phyloP scores from a whole-genome alignment of 768 basidiomycete genomes.

The Gloeopeniophorella convolvens region DNA sequence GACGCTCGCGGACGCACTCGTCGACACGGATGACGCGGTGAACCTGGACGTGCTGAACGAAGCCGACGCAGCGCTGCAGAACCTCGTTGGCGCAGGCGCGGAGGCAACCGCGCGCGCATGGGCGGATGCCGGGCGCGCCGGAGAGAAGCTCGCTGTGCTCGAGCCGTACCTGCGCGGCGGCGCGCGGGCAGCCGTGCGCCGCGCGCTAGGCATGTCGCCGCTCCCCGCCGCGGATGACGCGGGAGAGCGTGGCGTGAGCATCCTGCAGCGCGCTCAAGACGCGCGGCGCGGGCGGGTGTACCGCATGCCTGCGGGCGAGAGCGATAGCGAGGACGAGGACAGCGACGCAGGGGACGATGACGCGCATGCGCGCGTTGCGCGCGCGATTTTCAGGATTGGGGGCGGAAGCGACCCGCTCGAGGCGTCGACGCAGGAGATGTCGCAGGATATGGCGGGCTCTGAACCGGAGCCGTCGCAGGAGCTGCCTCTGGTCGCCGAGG shows the following conservation, averaged over 20 bases:
- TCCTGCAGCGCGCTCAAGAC: constrained; percentile 6
- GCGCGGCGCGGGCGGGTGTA: constrained; percentile 8
- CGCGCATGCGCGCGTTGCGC: constrained; percentile 9
- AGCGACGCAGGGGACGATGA: constrained; percentile 15
- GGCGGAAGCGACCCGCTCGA: neutral
- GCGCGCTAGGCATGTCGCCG: neutral
- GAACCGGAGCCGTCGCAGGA: neutral
- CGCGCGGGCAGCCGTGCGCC: constrained; percentile 29
- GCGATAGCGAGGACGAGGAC: constrained; percentile 12
- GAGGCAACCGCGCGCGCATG: constrained; percentile 43
- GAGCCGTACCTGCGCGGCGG: constrained; percentile 36
- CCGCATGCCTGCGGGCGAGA: neutral
- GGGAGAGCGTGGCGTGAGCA: neutral
- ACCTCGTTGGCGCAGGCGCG: constrained; percentile 52
- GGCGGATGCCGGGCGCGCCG: constrained; percentile 44
- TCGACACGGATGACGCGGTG: constrained; percentile 13
- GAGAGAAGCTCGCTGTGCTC: constrained; percentile 40
- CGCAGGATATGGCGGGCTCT: too few species aligned
- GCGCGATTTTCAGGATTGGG: constrained; percentile 4
- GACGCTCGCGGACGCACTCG: constrained; percentile 22
- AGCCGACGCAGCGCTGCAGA: constrained; percentile 51
- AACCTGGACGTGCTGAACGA: constrained; percentile 23
- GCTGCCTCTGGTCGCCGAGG: neutral
- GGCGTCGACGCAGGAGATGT: neutral
- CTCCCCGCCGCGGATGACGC: neutral